A percentile compares a stretch with the other conserved stretches of the same genome.
Conservation (phyloP, 371 early-diverging fungal species). For the Mucor indicus region DNA sequence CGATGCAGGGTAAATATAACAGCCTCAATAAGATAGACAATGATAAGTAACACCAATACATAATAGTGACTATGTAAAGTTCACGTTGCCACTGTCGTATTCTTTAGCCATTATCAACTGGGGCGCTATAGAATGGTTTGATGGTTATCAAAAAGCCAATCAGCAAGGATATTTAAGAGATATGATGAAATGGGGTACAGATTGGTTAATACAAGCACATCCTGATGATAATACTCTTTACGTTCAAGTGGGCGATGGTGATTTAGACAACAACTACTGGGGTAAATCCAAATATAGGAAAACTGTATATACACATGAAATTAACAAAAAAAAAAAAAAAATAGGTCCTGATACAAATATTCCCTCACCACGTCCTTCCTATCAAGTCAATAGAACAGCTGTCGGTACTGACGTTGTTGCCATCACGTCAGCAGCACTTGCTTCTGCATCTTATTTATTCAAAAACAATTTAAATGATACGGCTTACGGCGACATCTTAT, state of each 20-base stretch:
- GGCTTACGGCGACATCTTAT: slow-evolving; percentile 36
- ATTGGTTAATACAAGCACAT: slow-evolving; percentile 50
- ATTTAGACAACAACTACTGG: slow-evolving; percentile 44
- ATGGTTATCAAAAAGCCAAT: slow-evolving; percentile 54
- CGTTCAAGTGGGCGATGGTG: slow-evolving; percentile 39
- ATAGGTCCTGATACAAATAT: slow-evolving; percentile 47
- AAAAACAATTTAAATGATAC: slow-evolving; percentile 48
- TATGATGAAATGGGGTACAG: slow-evolving; percentile 64
- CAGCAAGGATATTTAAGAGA: slow-evolving; percentile 44
- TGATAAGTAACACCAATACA: no score
- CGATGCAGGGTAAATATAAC: slow-evolving; percentile 32
- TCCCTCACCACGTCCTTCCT: slow-evolving; percentile 56
- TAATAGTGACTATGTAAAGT: slow-evolving; percentile 67
- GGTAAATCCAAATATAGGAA: slow-evolving; percentile 23
- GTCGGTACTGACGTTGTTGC: slow-evolving; percentile 63
- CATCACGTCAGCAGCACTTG: slow-evolving; percentile 58
- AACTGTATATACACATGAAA: background rate
- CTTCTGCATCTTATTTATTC: slow-evolving; percentile 56
- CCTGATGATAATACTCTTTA: slow-evolving; percentile 23
- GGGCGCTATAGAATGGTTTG: slow-evolving; percentile 56
- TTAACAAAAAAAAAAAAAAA: no score
- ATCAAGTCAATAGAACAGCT: slow-evolving; percentile 36
- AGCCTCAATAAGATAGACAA: no score
- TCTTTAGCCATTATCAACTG: slow-evolving; percentile 51
- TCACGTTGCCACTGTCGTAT: slow-evolving; percentile 58